Conservation (phyloP, 2,329 filamentous ascomycete genomes). For the Fusarium tjaetaba region DNA sequence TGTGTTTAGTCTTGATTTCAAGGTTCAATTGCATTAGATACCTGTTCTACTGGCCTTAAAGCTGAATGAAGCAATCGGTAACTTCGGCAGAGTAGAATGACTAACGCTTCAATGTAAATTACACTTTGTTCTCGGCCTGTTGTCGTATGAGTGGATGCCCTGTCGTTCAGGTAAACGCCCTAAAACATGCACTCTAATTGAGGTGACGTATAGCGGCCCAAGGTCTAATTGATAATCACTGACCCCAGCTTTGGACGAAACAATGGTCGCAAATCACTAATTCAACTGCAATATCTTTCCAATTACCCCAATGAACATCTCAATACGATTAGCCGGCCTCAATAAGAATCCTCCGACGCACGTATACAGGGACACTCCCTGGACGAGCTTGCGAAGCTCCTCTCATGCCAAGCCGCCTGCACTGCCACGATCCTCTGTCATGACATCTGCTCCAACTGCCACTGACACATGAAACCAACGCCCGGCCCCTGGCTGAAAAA, state of each 20-base stretch:
- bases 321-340: slow-evolving; percentile 12
- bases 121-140: background rate
- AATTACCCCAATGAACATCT: slow-evolving; percentile 12
- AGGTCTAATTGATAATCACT: background rate
- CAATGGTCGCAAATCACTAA: background rate
- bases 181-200: slow-evolving; percentile 9
- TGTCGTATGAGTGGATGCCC: background rate
- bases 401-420: slow-evolving; percentile 30
- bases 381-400: slow-evolving; percentile 26
- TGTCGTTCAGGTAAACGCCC: slow-evolving; percentile 2
- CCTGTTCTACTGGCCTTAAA: no score
- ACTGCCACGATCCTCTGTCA: slow-evolving; percentile 34
- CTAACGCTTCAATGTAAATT: background rate
- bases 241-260: slow-evolving; percentile 1
- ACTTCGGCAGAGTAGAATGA: background rate
- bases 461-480: slow-evolving; percentile 26
- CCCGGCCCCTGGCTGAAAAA: slow-evolving; percentile 18
- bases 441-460: slow-evolving; percentile 4
- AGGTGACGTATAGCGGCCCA: slow-evolving; percentile 25
- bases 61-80: no score
- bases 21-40: background rate
- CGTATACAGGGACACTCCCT: slow-evolving; percentile 5
- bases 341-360: background rate
- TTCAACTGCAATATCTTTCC: background rate
- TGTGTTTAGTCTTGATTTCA: background rate